Evolutionary conservation across 2,329 filamentous ascomycete genomes (phyloP).

Genomic region (Beauveria asiatica): DNA sequence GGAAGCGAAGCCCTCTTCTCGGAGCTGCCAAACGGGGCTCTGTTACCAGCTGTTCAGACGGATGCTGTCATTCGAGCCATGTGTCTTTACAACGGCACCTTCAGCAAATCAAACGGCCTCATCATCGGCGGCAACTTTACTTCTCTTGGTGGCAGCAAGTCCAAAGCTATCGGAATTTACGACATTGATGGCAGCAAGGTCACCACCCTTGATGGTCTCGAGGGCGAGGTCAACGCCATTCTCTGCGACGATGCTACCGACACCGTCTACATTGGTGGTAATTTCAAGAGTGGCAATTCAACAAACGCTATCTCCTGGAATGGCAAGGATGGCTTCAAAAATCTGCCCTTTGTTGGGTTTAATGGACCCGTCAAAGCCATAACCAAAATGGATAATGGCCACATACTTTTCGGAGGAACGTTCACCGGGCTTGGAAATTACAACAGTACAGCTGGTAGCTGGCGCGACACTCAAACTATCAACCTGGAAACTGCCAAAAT

Average conservation of each 20-base stretch:
- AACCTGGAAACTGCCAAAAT: constrained; percentile 77
- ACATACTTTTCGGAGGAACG: constrained; percentile 84
- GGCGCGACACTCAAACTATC: constrained; percentile 68
- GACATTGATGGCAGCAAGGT: constrained; percentile 63
- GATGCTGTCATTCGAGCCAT: constrained; percentile 83
- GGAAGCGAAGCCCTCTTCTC: constrained; percentile 75
- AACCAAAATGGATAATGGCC: constrained; percentile 65
- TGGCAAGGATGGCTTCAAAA: constrained; percentile 58
- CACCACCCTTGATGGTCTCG: constrained; percentile 68
- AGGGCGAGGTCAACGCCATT: constrained; percentile 73
- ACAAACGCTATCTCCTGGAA: constrained; percentile 86
- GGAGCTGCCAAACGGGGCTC: constrained; percentile 76
- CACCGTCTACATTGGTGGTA: constrained; percentile 86
- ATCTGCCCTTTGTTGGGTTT: constrained; percentile 85
- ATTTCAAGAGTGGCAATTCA: constrained; percentile 70
- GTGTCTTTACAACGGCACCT: constrained; percentile 64
- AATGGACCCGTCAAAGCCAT: constrained; percentile 89
- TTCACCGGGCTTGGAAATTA: constrained; percentile 81
- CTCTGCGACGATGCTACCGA: constrained; percentile 70
- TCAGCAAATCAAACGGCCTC: constrained; percentile 63
- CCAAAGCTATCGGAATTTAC: constrained; percentile 73
- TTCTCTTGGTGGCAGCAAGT: constrained; percentile 67
- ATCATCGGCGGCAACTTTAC: constrained; percentile 95
- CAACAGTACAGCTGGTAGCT: constrained; percentile 50
- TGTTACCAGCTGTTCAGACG: constrained; percentile 63